Base-by-base conservation (phyloP, 2,329 filamentous ascomycete genomes). In the Neofusicoccum umdonicola region DNA sequence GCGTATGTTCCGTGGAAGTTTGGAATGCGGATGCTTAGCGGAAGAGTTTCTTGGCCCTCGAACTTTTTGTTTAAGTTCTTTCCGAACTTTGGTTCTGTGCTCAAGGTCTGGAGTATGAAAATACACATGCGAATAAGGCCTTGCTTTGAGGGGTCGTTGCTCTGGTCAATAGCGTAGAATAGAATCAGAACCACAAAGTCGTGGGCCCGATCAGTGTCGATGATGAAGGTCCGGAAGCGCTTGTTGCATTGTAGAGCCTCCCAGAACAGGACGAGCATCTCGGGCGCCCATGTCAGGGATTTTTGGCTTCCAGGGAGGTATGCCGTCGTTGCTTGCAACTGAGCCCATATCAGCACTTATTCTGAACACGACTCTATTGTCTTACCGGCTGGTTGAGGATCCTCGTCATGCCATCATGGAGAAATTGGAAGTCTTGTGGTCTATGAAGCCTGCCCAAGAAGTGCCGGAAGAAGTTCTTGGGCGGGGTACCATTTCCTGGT, bases 191-290 rank as follows among this genome's bases (percentile, higher is more conserved):
- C 87, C 60, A 97, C 85, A 77, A 98, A 97, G 75, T 99, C 95
- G 72, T 97, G 92, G 0, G 91, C 92, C 62, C 94, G 85, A 73
- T 95, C 92, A 0, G 95, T 98, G 71, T 99, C 95, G 68, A 98
- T 94, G 72, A 99, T 95, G 77, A 97, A 99, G 1, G 93, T 92
- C 37, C 95, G 86, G 79, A 99, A 99, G 66, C 94, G 87, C 79
- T 97, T 98, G 79, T 99, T 99, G 84, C 94, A 97, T 77, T 99
- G 95, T 4, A 95, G 87, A 42, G 92, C 88, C 80, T 99, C 95
- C 95, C 95, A 99, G 74, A 98, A 97, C 2, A 99, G 84, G 85
- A 97, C 95, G 63, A 98, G 88, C 81, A 96, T 96, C 78, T 99
- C 95, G 1, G 95, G 93, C 0, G 93, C 92, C 84, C 94, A 96